These are phyloP conservation scores for Chenopodium formosanum DNA, from an alignment of 148 eudicot species.

Conservation along the genomic window DNA sequence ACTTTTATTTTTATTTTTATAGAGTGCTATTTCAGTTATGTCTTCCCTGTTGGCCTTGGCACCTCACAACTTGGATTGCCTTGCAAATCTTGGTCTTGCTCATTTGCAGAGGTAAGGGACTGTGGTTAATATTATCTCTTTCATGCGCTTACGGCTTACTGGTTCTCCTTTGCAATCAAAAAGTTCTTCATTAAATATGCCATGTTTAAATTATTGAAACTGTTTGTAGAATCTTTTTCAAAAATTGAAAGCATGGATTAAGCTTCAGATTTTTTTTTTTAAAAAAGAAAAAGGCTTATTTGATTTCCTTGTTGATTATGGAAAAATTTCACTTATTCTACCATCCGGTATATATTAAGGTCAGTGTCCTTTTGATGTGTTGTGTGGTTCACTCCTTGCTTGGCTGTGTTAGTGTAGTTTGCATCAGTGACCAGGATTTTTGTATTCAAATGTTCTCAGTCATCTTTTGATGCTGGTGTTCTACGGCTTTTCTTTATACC, in stretches of 20 bases:
- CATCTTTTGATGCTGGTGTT: not conserved
- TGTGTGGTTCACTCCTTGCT: not conserved
- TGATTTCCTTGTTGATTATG: not conserved
- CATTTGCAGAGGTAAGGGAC: conserved; percentile 74
- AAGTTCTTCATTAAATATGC: not conserved
- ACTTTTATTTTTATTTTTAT: conserved; percentile 21
- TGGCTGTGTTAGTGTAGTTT: not conserved
- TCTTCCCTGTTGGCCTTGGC: conserved; percentile 59
- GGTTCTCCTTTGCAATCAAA: not conserved
- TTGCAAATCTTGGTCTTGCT: conserved; percentile 94
- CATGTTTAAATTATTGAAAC: not conserved
- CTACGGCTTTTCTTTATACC: conserved; percentile 11
- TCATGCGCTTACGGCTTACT: not conserved
- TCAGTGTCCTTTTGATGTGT: not conserved
- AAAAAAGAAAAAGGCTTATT: not conserved
- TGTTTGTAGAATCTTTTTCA: not conserved
- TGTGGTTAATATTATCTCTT: not conserved
- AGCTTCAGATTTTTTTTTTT: too few relatives aligned
- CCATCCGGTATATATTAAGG: not conserved
- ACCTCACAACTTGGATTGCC: conserved; percentile 90
- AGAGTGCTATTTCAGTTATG: conserved; percentile 88
- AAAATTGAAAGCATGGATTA: not conserved
- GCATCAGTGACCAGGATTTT: not conserved
- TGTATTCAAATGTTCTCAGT: not conserved
- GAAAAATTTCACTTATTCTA: not conserved